These are phyloP conservation scores for Phytophthora syringae DNA, from an alignment of 352 stramenopile species.

Conservation along the genomic window DNA sequence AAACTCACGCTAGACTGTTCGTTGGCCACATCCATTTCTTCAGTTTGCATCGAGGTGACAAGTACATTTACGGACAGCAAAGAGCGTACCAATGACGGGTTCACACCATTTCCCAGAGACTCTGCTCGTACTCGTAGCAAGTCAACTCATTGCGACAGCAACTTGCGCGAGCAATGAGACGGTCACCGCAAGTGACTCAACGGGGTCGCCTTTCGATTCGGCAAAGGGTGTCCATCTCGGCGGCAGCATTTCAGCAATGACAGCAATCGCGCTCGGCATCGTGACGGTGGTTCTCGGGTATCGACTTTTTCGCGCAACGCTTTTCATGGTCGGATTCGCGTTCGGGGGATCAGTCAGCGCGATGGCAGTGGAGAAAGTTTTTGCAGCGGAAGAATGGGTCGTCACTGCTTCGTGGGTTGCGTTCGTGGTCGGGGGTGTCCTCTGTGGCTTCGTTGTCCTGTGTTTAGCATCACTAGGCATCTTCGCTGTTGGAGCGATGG, in stretches of 20 bases:
- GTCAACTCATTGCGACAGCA: neutral
- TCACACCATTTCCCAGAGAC: neutral
- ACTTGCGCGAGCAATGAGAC: slow-evolving; percentile 4
- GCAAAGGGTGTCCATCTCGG: slow-evolving; percentile 44
- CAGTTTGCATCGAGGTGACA: neutral
- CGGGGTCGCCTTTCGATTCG: slow-evolving; percentile 53
- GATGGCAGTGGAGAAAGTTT: slow-evolving; percentile 46
- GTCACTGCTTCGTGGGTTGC: slow-evolving; percentile 63
- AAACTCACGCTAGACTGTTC: no score
- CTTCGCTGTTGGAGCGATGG: slow-evolving; percentile 59
- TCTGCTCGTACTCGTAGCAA: slow-evolving; percentile 5
- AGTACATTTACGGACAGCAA: no score
- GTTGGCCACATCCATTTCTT: neutral
- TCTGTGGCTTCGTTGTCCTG: slow-evolving; percentile 53
- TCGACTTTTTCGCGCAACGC: slow-evolving; percentile 58
- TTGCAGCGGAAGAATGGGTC: slow-evolving; percentile 54
- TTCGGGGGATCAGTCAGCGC: slow-evolving; percentile 50
- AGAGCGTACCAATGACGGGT: neutral
- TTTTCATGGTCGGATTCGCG: slow-evolving; percentile 66
- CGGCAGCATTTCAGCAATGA: slow-evolving; percentile 43
- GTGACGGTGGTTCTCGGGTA: slow-evolving; percentile 56
- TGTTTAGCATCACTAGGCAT: slow-evolving; percentile 59
- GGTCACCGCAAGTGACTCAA: slow-evolving; percentile 34
- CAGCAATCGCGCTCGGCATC: slow-evolving; percentile 37
- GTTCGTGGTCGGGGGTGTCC: slow-evolving; percentile 60